Conservation (phyloP, 2,329 filamentous ascomycete genomes). For the Penicillium sp. region DNA sequence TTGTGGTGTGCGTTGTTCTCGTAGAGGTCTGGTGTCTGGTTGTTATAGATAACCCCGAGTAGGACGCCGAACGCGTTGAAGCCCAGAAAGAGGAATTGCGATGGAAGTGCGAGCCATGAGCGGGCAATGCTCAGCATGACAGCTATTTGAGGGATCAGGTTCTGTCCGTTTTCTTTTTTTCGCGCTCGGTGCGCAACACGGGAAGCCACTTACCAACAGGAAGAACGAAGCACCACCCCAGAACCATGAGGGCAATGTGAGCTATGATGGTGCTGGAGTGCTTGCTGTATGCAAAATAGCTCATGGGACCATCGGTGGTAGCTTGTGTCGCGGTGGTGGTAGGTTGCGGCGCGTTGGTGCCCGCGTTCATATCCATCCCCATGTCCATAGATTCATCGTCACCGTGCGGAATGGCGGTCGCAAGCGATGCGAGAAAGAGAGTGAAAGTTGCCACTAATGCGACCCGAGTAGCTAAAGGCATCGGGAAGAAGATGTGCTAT, state of each 20-base stretch:
- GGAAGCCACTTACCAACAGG: constrained; percentile 54
- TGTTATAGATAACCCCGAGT: constrained; percentile 64
- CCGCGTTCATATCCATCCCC: constrained; percentile 18
- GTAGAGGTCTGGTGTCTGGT: constrained; percentile 75
- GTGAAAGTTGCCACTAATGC: constrained; percentile 21
- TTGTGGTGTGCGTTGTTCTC: constrained; percentile 80
- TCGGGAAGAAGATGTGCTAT: constrained; percentile 8
- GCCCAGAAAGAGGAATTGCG: constrained; percentile 60
- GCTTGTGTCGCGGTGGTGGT: constrained; percentile 11
- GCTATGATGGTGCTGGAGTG: constrained; percentile 49
- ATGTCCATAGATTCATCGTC: constrained; percentile 27
- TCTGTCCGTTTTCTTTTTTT: background rate
- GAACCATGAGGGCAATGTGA: constrained; percentile 62
- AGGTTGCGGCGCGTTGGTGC: constrained; percentile 10
- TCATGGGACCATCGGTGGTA: constrained; percentile 30
- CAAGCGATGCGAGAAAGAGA: constrained; percentile 22
- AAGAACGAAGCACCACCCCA: constrained; percentile 64
- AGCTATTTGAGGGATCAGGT: constrained; percentile 41
- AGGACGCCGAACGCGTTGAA: constrained; percentile 58
- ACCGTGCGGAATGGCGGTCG: constrained; percentile 29
- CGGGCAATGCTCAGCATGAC: constrained; percentile 77
- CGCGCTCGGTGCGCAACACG: background rate
- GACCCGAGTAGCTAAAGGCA: constrained; percentile 19
- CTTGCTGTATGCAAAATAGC: constrained; percentile 38
- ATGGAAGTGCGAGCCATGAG: constrained; percentile 62